phyloP scores from a whole-genome alignment of 805 yeast genomes.

The Candida ovalis region DNA sequence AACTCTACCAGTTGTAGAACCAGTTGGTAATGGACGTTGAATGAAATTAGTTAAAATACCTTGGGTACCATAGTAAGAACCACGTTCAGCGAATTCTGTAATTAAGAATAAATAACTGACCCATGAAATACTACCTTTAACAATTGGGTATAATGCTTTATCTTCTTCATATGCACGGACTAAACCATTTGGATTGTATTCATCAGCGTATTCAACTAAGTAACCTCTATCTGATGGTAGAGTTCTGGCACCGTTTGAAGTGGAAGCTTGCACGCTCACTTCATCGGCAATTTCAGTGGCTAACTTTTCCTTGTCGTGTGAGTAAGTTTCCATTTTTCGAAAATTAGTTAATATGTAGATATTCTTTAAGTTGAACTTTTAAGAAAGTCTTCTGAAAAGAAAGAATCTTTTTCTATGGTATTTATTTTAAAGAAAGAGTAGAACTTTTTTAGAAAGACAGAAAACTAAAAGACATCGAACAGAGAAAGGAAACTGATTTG shows the following conservation, averaged over 20 bases:
- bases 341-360: background rate
- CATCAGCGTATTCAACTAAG: constrained; percentile 26
- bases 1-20: constrained; percentile 44
- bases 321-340: too few relatives aligned
- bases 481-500: background rate
- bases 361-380: background rate
- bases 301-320: background rate
- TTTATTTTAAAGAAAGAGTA: background rate
- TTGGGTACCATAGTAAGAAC: constrained; percentile 46
- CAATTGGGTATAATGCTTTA: constrained; percentile 30
- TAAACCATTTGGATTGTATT: constrained; percentile 29
- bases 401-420: too few relatives aligned
- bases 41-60: constrained; percentile 46
- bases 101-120: constrained; percentile 48
- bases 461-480: background rate
- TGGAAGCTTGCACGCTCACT: background rate
- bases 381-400: background rate
- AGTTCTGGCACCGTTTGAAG: background rate
- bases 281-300: background rate
- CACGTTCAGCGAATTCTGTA: constrained; percentile 52
- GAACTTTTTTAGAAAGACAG: background rate
- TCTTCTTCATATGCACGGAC: constrained; percentile 28
- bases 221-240: constrained; percentile 11
- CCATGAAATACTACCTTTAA: constrained; percentile 45
- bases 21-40: constrained; percentile 48